These are phyloP conservation scores for Saccharomyces hybrid DNA, from an alignment of 1,139 yeast genomes.

Conservation along the genomic window DNA sequence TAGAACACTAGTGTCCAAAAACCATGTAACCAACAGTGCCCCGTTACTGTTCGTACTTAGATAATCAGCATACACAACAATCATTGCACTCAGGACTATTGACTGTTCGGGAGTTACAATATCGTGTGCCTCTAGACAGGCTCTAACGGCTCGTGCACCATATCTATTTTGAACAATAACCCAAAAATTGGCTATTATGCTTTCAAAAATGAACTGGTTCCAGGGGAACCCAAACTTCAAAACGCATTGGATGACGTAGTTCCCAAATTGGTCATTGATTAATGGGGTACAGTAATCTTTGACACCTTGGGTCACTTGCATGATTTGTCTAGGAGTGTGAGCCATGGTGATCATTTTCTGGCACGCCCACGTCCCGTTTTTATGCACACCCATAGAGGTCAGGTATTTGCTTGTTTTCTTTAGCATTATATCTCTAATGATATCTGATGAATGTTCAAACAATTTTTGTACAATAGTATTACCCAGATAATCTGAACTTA, in stretches of 20 bases:
- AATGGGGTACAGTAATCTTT: slow-evolving; percentile 78
- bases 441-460: slow-evolving; percentile 63
- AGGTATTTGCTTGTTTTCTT: slow-evolving; percentile 70
- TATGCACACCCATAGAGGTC: slow-evolving; percentile 90
- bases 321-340: slow-evolving; percentile 58
- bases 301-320: slow-evolving; percentile 59
- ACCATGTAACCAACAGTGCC: slow-evolving; percentile 85
- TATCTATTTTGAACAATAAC: slow-evolving; percentile 82
- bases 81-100: slow-evolving; percentile 68
- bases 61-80: slow-evolving; percentile 70
- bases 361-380: slow-evolving; percentile 99
- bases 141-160: slow-evolving; percentile 92
- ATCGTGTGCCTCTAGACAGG: slow-evolving; percentile 75
- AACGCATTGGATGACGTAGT: slow-evolving; percentile 91
- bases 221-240: slow-evolving; percentile 81
- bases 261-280: slow-evolving; percentile 93
- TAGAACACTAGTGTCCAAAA: slow-evolving; percentile 74
- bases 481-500: slow-evolving; percentile 88
- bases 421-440: slow-evolving; percentile 74
- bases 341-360: slow-evolving; percentile 86
- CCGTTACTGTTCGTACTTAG: slow-evolving; percentile 83
- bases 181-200: slow-evolving; percentile 70
- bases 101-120: slow-evolving; percentile 57
- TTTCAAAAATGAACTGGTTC: slow-evolving; percentile 84
- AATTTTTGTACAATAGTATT: slow-evolving; percentile 91